A percentile compares a stretch with the other conserved stretches of the same genome.
Evolutionary conservation across 768 basidiomycete species (phyloP).

Genomic region (Boletus subcaerulescens): DNA sequence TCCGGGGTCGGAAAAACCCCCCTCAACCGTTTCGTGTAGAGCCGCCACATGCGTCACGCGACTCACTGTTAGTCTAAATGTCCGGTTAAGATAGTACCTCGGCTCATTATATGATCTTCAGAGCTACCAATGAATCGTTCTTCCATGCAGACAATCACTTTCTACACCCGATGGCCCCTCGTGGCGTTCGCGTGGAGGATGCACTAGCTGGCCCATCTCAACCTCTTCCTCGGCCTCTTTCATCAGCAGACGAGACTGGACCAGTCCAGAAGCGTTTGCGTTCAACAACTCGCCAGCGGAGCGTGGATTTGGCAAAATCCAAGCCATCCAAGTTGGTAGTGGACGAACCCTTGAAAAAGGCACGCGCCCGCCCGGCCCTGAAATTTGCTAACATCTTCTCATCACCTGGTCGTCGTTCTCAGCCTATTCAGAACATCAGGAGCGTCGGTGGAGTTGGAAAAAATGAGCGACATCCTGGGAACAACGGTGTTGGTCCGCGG

Average conservation of each 20-base stretch:
- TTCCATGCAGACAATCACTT: slow-evolving; percentile 57
- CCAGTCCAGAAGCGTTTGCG: slow-evolving; percentile 75
- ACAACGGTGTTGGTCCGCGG: slow-evolving; percentile 50
- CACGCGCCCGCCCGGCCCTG: slow-evolving; percentile 86
- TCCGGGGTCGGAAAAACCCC: slow-evolving; percentile 56
- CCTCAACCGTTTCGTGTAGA: slow-evolving; percentile 58
- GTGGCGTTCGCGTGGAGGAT: slow-evolving; percentile 41
- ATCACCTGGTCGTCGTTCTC: slow-evolving; percentile 77
- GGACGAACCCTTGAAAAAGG: slow-evolving; percentile 83
- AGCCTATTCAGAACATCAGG: slow-evolving; percentile 68
- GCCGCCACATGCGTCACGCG: slow-evolving; percentile 48
- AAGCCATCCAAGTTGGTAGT: slow-evolving; percentile 59
- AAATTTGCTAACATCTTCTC: slow-evolving; percentile 86
- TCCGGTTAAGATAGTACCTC: not conserved
- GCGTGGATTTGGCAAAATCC: slow-evolving; percentile 46
- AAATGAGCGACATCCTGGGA: slow-evolving; percentile 44
- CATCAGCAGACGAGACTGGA: slow-evolving; percentile 79
- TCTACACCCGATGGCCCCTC: slow-evolving; percentile 43
- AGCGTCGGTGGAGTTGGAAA: slow-evolving; percentile 49
- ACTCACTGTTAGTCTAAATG: slow-evolving; percentile 52
- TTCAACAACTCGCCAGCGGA: slow-evolving; percentile 55
- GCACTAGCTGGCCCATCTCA: slow-evolving; percentile 41
- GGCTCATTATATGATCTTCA: slow-evolving; percentile 26
- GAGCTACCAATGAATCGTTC: slow-evolving; percentile 56
- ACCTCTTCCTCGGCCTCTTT: slow-evolving; percentile 61